Conservation (phyloP, 306 rosid species). For the Cicer bijugum region DNA sequence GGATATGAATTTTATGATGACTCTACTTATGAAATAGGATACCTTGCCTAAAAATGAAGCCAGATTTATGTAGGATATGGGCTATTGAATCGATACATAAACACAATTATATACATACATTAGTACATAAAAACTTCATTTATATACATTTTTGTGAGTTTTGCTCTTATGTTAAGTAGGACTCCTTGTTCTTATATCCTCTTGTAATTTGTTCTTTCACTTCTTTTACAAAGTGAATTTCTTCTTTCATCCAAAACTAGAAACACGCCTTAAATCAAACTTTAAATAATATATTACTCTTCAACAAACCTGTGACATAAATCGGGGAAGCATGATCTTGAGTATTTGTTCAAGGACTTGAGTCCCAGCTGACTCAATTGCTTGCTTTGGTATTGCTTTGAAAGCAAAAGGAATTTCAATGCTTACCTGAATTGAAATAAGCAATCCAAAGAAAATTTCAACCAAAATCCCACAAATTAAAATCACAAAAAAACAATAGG, state of each 20-base stretch:
- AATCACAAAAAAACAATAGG: slow-evolving; percentile 18
- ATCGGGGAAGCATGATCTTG: slow-evolving; percentile 89
- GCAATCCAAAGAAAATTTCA: slow-evolving; percentile 31
- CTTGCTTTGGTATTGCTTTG: slow-evolving; percentile 75
- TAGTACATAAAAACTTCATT: neutral
- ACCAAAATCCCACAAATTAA: slow-evolving; percentile 4
- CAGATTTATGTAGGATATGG: neutral
- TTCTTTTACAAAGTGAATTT: neutral
- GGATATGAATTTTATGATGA: slow-evolving; percentile 3
- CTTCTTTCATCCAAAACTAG: slow-evolving; percentile 1
- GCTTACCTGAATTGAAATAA: slow-evolving; percentile 66
- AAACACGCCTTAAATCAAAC: slow-evolving; percentile 9
- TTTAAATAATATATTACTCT: slow-evolving; percentile 10
- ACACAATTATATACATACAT: neutral
- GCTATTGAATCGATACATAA: neutral
- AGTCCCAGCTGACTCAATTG: slow-evolving; percentile 89
- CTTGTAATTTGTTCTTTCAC: neutral
- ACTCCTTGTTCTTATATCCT: neutral
- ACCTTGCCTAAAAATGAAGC: neutral
- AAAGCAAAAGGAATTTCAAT: slow-evolving; percentile 86
- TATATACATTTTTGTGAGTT: neutral
- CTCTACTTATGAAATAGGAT: neutral
- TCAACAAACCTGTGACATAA: slow-evolving; percentile 80
- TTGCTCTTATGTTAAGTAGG: slow-evolving; percentile 3
- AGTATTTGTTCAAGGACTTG: slow-evolving; percentile 94